Evolutionary conservation across 2,329 filamentous ascomycete genomes (phyloP), one percentile per base, ranked within the genome.

Genomic region (Phialemonium atrogriseum): DNA sequence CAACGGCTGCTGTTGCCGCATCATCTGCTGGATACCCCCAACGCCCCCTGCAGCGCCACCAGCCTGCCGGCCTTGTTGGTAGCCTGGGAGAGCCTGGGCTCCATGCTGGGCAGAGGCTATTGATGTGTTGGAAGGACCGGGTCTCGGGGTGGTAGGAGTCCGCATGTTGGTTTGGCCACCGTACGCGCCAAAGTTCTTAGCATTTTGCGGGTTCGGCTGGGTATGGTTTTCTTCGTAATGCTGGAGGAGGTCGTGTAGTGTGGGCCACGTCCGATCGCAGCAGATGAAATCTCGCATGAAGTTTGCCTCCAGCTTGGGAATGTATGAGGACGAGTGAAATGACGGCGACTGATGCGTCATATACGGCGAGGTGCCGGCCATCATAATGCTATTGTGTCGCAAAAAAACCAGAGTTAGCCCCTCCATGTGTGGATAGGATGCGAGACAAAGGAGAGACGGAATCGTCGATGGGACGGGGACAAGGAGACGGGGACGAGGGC

Each of bases 241-340:
- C 53, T 94, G 87, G 27, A 98, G 68, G 27, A 98, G 70, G 52
- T 96, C 91, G 61, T 98, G 91, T 45, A 98, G 73, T 30, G 88
- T 93, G 15, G 88, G 83, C 44, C 95, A 72, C 19, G 81, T 89
- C 48, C 85, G 75, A 49, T 87, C 87, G 60, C 91, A 98, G 64
- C 91, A 98, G 32, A 82, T 82, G 60, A 96, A 96, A 62, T 96
- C 88, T 58, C 82, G 82, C 85, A 96, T 93, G 57, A 95, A 98
- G 52, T 89, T 91, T 39, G 89, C 89, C 59, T 98, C 91, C 52
- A 95, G 77, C 58, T 94, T 95, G 8, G 88, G 89, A 2, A 95
- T 73, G 54, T 96, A 96, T 16, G 91, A 96, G 6, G 88, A 94
- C 1, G 89, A 96, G 58, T 96, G 89, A 49, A 86, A 93, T 1